Conservation (phyloP, 768 basidiomycete genomes). For the Leccinum truebloodii region DNA sequence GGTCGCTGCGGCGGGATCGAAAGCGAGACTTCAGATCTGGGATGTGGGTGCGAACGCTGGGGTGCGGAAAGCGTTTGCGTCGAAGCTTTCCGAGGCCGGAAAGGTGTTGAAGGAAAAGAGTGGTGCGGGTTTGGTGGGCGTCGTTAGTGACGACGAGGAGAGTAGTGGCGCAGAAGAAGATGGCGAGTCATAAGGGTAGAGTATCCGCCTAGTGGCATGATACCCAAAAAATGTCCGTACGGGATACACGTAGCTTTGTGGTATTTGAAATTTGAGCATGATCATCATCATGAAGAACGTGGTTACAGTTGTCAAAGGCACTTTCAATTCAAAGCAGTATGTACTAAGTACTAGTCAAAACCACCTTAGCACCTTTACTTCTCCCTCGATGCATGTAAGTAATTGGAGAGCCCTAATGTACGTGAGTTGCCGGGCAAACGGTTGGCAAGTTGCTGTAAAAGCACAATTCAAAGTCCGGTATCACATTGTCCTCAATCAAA, state of each 20-base stretch:
- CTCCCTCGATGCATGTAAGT: no score
- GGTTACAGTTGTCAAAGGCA: background rate
- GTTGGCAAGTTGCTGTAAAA: no score
- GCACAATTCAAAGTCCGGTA: no score
- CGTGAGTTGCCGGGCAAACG: no score
- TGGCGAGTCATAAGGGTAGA: conserved; percentile 17
- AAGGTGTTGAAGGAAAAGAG: conserved; percentile 63
- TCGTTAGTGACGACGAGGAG: conserved; percentile 71
- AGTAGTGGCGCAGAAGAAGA: conserved; percentile 51
- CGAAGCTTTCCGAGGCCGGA: conserved; percentile 75
- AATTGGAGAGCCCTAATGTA: background rate
- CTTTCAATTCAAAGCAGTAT: background rate
- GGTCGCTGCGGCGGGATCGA: conserved; percentile 91
- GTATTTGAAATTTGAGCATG: no score
- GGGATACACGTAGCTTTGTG: background rate
- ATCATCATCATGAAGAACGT: background rate
- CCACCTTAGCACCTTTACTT: background rate
- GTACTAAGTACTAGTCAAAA: background rate
- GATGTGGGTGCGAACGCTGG: conserved; percentile 85
- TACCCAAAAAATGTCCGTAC: background rate
- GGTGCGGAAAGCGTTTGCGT: conserved; percentile 78
- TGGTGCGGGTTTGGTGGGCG: conserved; percentile 67
- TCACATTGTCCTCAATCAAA: background rate
- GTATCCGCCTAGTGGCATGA: background rate
- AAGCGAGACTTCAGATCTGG: conserved; percentile 94